Base-by-base conservation (phyloP, 140 eudicot genomes). In the Ambrosia hybrid region DNA sequence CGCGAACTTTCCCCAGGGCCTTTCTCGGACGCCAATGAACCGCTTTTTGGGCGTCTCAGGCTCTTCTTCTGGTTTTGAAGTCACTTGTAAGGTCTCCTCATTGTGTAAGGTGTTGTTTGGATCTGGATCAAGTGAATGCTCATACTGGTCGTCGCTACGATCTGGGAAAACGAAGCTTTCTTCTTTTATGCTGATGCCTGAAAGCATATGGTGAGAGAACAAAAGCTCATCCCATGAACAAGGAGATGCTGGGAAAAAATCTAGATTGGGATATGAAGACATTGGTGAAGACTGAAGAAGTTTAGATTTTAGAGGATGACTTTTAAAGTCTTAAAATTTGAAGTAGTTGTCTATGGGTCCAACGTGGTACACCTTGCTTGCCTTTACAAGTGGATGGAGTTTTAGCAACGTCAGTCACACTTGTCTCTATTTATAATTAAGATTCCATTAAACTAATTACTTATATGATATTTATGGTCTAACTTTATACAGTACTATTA, bases 1-100 rank as follows among this genome's bases (percentile, higher is more conserved):
- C 4, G 90, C 90, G 58, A 82, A 85, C 63, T 85, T 85, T 12
- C 87, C 90, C 90, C 87, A 85, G 0, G 85, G 87, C 65, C 90
- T 59, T 51, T 66, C 72, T 46, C 90, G 75, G 14, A 85, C 90
- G 0, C 90, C 90, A 37, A 85, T 79, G 76, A 79, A 85, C 12
- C 81, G 78, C 37, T 41, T 73, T 30, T 76, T 77, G 15, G 61
- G 43, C 3, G 48, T 48, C 9, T 72, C 79, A 2, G 63, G 76
- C 0, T 62, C 68, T 10, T 73, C 56, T 51, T 74, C 62, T 2
- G 51, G 70, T 37, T 36, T 39, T 41, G 41, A 12, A 10, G 41
- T 72, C 17, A 49, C 72, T 65, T 66, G 72, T 41, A 72, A 7
- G 9, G 21, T 9, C 36, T 70, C 52, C 48, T 43, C 48, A 0